Evolutionary conservation across 768 basidiomycete species (phyloP), one percentile per base, ranked within the genome.

Genomic region (Chalciporus pseudorubinellus): DNA sequence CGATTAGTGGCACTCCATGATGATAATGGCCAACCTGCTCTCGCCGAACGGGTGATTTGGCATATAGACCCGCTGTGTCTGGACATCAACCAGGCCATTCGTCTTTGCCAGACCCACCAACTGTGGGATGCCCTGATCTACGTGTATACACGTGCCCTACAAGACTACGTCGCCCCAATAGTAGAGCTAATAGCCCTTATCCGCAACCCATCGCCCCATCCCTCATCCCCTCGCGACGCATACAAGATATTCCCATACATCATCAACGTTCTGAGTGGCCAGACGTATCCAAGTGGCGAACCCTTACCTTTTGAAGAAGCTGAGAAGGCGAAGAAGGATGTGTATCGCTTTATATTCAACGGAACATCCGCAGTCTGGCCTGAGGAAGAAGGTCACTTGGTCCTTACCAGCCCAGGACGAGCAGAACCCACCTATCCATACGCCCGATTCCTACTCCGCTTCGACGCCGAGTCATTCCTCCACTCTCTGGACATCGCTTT

Each of bases 121-220:
- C 81, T 98, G 5, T 97, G 92, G 72, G 95, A 98, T 61, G 94
- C 95, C 0, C 79, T 98, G 51, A 87, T 95, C 51, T 95, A 97
- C 66, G 85, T 98, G 33, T 95, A 95, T 68, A 95, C 88, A 10
- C 81, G 87, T 41, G 92, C 94, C 3, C 70, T 99, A 59, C 78
- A 74, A 53, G 97, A 99, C 65, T 97, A 87, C 52, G 85, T 94
- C 29, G 83, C 92, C 7, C 95, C 97, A 1, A 72, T 98, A 6
- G 88, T 95, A 51, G 89, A 92, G 57, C 74, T 97, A 12, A 75
- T 98, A 34, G 79, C 75, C 10, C 80, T 97, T 40, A 82, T 98
- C 36, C 81, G 86, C 13, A 76, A 76, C 50, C 57, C 66, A 26
- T 24, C 28, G 20, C 9, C n/a, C 24, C 42, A 36, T 22, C 12